Conservation (phyloP, 768 basidiomycete species). For the Dioszegia hungarica region DNA sequence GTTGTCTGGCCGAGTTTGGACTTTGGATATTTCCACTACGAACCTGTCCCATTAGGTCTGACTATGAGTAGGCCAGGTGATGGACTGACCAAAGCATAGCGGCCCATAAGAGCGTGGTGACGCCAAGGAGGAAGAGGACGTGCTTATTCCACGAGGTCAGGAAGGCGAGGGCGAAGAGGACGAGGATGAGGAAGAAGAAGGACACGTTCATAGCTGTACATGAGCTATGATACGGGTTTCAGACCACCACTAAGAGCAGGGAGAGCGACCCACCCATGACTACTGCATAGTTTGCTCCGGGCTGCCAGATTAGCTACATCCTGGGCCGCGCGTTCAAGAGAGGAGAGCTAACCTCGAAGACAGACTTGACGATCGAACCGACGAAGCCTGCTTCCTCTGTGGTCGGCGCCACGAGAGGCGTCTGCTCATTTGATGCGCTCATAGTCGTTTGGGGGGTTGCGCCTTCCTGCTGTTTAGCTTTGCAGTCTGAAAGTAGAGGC, state of each 20-base stretch:
- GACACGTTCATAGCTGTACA: slow-evolving; percentile 44
- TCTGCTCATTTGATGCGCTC: neutral
- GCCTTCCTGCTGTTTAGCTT: no score
- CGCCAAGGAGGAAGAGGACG: slow-evolving; percentile 37
- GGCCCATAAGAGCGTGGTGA: slow-evolving; percentile 35
- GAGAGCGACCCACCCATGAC: slow-evolving; percentile 44
- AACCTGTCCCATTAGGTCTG: slow-evolving; percentile 23
- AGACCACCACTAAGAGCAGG: no score
- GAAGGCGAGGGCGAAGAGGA: slow-evolving; percentile 39
- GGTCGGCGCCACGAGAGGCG: neutral
- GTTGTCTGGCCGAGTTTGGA: slow-evolving; percentile 36
- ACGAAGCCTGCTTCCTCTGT: slow-evolving; percentile 31
- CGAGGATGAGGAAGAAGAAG: slow-evolving; percentile 42
- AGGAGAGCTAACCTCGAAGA: slow-evolving; percentile 39
- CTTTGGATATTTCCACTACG: slow-evolving; percentile 38
- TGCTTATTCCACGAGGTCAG: slow-evolving; percentile 44
- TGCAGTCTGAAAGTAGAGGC: no score
- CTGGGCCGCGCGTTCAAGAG: neutral
- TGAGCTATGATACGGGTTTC: no score
- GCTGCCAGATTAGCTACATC: slow-evolving; percentile 23
- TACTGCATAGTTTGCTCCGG: slow-evolving; percentile 41
- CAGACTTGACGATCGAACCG: slow-evolving; percentile 32
- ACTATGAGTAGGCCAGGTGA: no score
- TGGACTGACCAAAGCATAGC: slow-evolving; percentile 44
- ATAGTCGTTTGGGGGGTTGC: no score